Base-by-base conservation (phyloP, 2,329 filamentous ascomycete genomes). In the Emergomyces africanus region DNA sequence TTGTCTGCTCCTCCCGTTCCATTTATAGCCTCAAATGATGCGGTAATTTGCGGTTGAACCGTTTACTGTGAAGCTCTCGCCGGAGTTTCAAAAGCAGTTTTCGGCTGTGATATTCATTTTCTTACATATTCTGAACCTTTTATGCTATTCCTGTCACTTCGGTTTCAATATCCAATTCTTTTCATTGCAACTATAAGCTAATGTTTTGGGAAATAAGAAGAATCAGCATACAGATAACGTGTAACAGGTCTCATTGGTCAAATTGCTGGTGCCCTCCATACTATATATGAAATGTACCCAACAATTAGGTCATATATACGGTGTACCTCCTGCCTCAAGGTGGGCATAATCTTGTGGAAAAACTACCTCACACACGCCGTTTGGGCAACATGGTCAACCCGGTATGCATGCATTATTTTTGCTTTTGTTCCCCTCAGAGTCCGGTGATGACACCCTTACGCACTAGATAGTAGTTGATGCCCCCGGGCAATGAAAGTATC, bases 1-100 rank as follows among this genome's bases (percentile, higher is more conserved):
- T 8, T 58, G 61, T 48, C 59, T 41, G 44, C 48, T 51, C 48
- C 59, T 51, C 50, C 49, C 59, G 6, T 56, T 61, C 62, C 57
- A 59, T 54, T 55, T 60, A 23, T 44, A 39, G 57, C 58, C 46
- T 60, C 61, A 63, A 61, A 87, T 89, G 91, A 96, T 95, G 90
- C 87, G 80, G 88, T 89, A 96, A 96, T 96, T 96, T 96, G 90
- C 91, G 90, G 92, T 92, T 95, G 90, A 96, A 87, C 82, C 80
- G 78, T 75, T 75, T 75, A 79, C 78, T 84, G 84, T 91, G 90
- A 89, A 81, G 78, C 88, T 84, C 90, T 87, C 87, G 90, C 91
- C 90, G 83, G 90, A 84, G 88, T 81, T 79, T 87, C 71, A 86
- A 81, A 86, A 86, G 90, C 85, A 86, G 80, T 77, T 72, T 77